These are phyloP conservation scores for Sporothrix inflata DNA, from an alignment of 2,329 filamentous ascomycete species.

Conservation along the genomic window DNA sequence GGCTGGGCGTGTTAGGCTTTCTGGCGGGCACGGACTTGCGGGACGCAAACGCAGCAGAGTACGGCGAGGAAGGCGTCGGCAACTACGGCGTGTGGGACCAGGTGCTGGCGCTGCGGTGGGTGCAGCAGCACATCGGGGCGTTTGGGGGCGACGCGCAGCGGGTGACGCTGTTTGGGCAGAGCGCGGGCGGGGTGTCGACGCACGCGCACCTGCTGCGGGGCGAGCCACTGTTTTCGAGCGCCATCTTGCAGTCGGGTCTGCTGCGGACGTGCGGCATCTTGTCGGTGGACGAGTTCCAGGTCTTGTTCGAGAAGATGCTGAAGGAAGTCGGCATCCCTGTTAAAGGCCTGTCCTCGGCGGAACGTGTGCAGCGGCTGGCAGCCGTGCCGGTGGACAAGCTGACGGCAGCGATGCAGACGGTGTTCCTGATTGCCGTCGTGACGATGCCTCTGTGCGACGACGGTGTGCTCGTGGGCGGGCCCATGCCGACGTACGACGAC, in stretches of 20 bases:
- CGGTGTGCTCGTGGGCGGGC: constrained; percentile 24
- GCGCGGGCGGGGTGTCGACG: constrained; percentile 29
- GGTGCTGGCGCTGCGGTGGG: constrained; percentile 28
- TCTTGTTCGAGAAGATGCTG: constrained; percentile 30
- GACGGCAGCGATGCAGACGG: constrained; percentile 25
- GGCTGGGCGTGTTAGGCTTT: constrained; percentile 47
- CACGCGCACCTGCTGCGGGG: constrained; percentile 29
- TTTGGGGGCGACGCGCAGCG: constrained; percentile 28
- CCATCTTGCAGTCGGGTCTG: constrained; percentile 32
- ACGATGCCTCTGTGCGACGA: constrained; percentile 32
- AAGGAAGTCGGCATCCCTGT: constrained; percentile 2
- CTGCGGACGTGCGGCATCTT: constrained; percentile 28
- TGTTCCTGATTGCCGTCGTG: constrained; percentile 29
- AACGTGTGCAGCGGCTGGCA: background rate
- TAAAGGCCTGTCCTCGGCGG: background rate
- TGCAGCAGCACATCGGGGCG: constrained; percentile 29
- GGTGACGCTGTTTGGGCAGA: constrained; percentile 29
- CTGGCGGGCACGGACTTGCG: constrained; percentile 40
- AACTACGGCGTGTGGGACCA: constrained; percentile 31
- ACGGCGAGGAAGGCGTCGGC: constrained; percentile 20
- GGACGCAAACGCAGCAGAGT: background rate
- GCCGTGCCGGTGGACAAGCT: constrained; percentile 13
- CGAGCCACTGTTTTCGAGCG: constrained; percentile 30
- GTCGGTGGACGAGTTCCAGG: constrained; percentile 27
- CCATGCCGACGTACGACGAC: constrained; percentile 20